Base-by-base conservation (phyloP, 345 rosid species). In the Ceriops decandra region DNA sequence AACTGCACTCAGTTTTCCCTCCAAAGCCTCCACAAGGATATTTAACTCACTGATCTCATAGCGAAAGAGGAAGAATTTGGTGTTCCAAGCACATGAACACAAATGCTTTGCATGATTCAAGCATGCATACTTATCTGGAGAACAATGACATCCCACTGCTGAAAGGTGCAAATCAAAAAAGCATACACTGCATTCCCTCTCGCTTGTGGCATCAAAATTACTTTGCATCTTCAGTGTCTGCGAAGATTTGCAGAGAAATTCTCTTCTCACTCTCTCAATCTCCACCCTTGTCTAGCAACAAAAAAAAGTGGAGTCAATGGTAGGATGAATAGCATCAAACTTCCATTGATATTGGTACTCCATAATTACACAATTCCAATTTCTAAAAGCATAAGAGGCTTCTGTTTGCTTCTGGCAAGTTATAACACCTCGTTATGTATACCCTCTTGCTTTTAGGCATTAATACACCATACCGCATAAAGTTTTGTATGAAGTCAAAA, bases 91-190 rank as follows among this genome's bases (percentile, higher is more conserved):
- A 80, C 99, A 95, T 15, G 87, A 72, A 69, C 99, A 95, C 76
- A 95, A 76, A 70, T 90, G 91, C 79, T 84, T 87, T 76, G 88
- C 90, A 76, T 92, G 99, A 80, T 80, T 85, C 82, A 95, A 83
- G 81, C 99, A 95, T 57, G 89, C 84, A 75, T 86, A 92, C 83
- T 75, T 92, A 77, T 95, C 97, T 8, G 97, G 89, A 60, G 95
- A 95, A 78, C 98, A 95, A 47, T 49, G 86, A 74, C 99, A 95
- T 68, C 98, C 98, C 20, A 83, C 97, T n/a, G 99, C 99, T 64
- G 99, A 95, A 26, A 92, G 85, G 81, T 92, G 99, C 86, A 95
- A 78, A 83, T 95, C 97, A 63, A 92, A 95, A 77, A 85, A 85
- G 79, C 99, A 95, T 61, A 90, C 60, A 66, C 82, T 82, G 76